phyloP scores from a whole-genome alignment of 148 eudicot genomes.

The Nepenthes gracilis region DNA sequence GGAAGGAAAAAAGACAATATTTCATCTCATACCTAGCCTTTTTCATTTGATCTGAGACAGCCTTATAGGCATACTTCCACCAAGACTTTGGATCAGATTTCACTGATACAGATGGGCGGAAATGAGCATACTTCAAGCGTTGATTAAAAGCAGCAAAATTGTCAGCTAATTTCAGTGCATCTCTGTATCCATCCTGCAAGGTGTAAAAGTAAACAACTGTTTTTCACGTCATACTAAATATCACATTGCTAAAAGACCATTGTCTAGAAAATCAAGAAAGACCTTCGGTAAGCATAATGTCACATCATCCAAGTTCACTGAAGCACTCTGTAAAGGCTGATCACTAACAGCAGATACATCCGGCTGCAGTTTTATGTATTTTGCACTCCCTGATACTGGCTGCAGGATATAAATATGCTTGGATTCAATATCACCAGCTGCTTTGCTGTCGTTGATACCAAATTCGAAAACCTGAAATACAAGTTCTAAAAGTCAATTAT shows the following conservation, averaged over 20 bases:
- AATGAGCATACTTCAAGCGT: conserved; percentile 78
- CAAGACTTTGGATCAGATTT: conserved; percentile 70
- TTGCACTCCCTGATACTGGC: conserved; percentile 90
- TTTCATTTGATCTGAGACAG: conserved; percentile 64
- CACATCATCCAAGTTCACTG: conserved; percentile 83
- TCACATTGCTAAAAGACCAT: neutral
- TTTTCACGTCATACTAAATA: neutral
- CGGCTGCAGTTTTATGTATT: conserved; percentile 53
- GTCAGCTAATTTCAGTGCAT: conserved; percentile 78
- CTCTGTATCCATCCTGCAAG: conserved; percentile 77
- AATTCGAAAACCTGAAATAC: conserved; percentile 63
- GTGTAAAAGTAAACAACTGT: neutral
- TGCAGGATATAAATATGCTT: conserved; percentile 74
- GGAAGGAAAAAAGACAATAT: neutral
- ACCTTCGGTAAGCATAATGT: conserved; percentile 90
- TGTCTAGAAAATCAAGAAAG: conserved; percentile 6
- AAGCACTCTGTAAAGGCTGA: conserved; percentile 75
- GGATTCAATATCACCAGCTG: conserved; percentile 24
- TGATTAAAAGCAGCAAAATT: conserved; percentile 92
- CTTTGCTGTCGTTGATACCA: conserved; percentile 74
- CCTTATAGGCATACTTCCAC: conserved; percentile 88
- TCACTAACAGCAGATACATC: conserved; percentile 31
- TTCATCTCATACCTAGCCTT: conserved; percentile 58
- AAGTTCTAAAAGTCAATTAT: conserved; percentile 5
- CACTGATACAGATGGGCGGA: conserved; percentile 63